Base-by-base conservation (phyloP, 768 basidiomycete genomes). In the Rhizopogon rudus region DNA sequence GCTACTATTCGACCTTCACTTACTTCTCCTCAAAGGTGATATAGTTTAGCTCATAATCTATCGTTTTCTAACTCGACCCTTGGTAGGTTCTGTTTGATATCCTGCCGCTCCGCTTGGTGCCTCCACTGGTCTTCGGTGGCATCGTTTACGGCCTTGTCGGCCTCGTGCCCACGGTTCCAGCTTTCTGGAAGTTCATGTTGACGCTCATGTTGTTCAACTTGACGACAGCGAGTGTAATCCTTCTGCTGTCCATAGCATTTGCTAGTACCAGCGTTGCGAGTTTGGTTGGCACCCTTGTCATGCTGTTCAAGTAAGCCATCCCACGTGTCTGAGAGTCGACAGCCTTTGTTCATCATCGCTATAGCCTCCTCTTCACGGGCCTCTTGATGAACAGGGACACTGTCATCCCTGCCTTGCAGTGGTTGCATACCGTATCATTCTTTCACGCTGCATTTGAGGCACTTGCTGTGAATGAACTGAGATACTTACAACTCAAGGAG, bases 391-490 rank as follows among this genome's bases (percentile, higher is more conserved):
- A 98, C 71, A 86, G 93, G 46, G 90, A 94, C 57, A 87, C 88
- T 28, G 82, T 98, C 12, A 77, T 82, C 0, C 77, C 79, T 0
- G 78, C 75, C 39, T 75, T 97, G 49, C 84, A 81, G 55, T 97
- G 93, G 91, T 73, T 99, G 56, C 90, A 94, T 66, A 93, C 88
- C 0, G 65, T 91, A 6, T 97, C 94, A 5, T 98, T 98, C 80
- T 99, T 97, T 86, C 97, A 99, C 73, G 96, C 97, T 22, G 97
- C 92, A 0, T 98, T 94, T 61, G 97, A 99, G 73, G 95, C 91
- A 1, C 80, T 99, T 40, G 86, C 95, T n/a, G 97, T 99, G 55
- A 99, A 98, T 67, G 97, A 99, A 70, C 76, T 99, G 55, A 79
- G 95, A 49, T 98, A 97, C 71, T 74, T 98, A 29, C 91, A 94